phyloP scores from a whole-genome alignment of 108 stramenopile species.

The Nitzschia inconspicua region DNA sequence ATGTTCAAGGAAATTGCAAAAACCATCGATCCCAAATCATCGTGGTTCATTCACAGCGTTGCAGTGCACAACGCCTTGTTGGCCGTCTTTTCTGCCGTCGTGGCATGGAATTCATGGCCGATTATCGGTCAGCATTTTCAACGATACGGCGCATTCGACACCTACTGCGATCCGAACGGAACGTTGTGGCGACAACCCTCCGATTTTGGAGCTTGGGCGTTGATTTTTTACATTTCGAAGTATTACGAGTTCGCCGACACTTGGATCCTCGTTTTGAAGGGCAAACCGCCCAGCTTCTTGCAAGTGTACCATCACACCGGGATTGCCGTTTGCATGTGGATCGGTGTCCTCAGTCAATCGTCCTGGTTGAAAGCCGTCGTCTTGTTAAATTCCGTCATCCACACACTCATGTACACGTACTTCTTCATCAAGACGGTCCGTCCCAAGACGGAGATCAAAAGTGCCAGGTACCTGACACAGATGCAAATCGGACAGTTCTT shows the following conservation, averaged over 20 bases:
- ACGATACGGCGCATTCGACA: slow-evolving; percentile 27
- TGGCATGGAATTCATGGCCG: slow-evolving; percentile 37
- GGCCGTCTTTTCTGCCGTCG: slow-evolving; percentile 45
- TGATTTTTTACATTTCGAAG: slow-evolving; percentile 53
- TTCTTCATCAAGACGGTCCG: slow-evolving; percentile 48
- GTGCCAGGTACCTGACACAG: slow-evolving; percentile 45
- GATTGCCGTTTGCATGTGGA: slow-evolving; percentile 44
- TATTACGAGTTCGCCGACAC: slow-evolving; percentile 65
- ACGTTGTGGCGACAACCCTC: slow-evolving; percentile 20
- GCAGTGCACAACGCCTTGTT: slow-evolving; percentile 48
- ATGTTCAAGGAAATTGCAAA: slow-evolving; percentile 10
- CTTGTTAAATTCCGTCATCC: slow-evolving; percentile 43
- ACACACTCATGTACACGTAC: slow-evolving; percentile 58
- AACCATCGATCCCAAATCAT: slow-evolving; percentile 17
- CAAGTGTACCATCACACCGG: slow-evolving; percentile 52
- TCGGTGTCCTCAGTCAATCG: slow-evolving; percentile 35
- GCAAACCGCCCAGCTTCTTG: slow-evolving; percentile 13
- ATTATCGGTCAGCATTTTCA: slow-evolving; percentile 27
- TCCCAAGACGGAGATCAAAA: slow-evolving; percentile 38
- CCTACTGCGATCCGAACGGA: slow-evolving; percentile 47
- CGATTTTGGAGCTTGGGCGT: slow-evolving; percentile 54
- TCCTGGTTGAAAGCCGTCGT: slow-evolving; percentile 42
- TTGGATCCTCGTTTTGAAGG: slow-evolving; percentile 51
- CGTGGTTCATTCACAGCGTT: slow-evolving; percentile 24
- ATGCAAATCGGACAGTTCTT: slow-evolving; percentile 58